Evolutionary conservation across 2,329 filamentous ascomycete species (phyloP).

Genomic region (Colletotrichum liaoningense): DNA sequence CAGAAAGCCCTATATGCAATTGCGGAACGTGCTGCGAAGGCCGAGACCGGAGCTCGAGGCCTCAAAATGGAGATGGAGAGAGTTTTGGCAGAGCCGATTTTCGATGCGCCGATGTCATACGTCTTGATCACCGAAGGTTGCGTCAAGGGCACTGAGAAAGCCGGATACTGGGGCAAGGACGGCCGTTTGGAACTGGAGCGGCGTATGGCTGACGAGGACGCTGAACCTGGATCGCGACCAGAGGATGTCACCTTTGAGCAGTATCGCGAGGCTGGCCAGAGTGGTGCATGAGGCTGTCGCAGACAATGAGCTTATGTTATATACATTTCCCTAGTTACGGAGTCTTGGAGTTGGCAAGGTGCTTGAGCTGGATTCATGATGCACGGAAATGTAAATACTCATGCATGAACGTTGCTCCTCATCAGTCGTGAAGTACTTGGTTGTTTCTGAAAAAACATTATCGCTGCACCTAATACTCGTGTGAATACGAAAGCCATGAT

Average conservation of each 20-base stretch:
- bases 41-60: constrained; percentile 81
- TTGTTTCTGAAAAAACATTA: too few relatives aligned
- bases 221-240: constrained; percentile 35
- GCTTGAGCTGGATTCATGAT: neutral
- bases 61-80: constrained; percentile 85
- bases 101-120: constrained; percentile 81
- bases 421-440: too few relatives aligned
- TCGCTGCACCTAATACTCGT: too few relatives aligned
- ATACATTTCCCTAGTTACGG: neutral
- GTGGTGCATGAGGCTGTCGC: constrained; percentile 51
- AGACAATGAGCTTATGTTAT: neutral
- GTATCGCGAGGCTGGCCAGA: constrained; percentile 59
- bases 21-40: constrained; percentile 71
- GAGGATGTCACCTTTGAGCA: constrained; percentile 50
- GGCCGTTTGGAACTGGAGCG: constrained; percentile 77
- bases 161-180: constrained; percentile 75
- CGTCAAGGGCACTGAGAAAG: constrained; percentile 71
- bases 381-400: neutral
- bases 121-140: constrained; percentile 79
- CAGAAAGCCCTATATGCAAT: constrained; percentile 83
- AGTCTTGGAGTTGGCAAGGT: neutral
- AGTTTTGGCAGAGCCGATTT: constrained; percentile 83
- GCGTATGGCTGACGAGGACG: constrained; percentile 73
- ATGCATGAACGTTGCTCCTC: neutral
- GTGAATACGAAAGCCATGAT: too few relatives aligned